Conservation (phyloP, 2,329 filamentous ascomycete species). For the Thelonectria rubi region DNA sequence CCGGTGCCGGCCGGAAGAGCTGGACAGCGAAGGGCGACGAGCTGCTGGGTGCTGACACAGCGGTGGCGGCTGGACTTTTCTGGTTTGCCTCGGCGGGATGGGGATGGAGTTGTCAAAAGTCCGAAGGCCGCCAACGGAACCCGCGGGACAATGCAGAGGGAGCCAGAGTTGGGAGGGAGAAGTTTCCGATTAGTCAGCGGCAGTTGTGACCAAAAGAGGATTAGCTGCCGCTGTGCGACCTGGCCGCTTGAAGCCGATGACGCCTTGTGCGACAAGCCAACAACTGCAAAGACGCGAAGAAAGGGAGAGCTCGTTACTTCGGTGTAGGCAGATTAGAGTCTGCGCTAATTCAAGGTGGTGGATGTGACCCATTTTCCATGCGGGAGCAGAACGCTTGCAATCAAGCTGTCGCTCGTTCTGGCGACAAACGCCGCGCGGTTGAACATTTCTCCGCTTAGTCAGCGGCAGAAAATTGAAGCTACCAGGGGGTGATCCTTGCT, state of each 20-base stretch:
- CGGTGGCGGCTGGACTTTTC: neutral
- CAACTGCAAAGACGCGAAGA: neutral
- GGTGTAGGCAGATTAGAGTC: neutral
- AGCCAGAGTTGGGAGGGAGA: too few relatives aligned
- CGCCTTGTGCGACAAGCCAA: constrained; percentile 1
- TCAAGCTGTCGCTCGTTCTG: neutral
- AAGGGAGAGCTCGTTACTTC: neutral
- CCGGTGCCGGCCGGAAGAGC: neutral
- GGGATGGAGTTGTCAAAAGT: constrained; percentile 8
- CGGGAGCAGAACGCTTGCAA: neutral
- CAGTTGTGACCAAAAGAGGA: neutral
- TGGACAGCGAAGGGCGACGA: neutral
- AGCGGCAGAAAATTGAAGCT: neutral
- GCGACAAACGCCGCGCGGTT: neutral
- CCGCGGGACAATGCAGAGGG: constrained; percentile 1
- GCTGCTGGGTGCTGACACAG: neutral
- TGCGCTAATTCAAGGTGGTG: constrained; percentile 2
- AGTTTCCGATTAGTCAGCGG: constrained; percentile 23
- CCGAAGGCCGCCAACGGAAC: constrained; percentile 18
- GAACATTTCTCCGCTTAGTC: neutral
- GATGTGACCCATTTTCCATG: constrained; percentile 7
- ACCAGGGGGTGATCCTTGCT: neutral
- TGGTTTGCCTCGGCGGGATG: neutral
- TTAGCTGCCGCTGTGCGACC: neutral
- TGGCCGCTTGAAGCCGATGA: neutral